phyloP scores from a whole-genome alignment of 176 grass and related monocot genomes.

The Zoysia japonica region DNA sequence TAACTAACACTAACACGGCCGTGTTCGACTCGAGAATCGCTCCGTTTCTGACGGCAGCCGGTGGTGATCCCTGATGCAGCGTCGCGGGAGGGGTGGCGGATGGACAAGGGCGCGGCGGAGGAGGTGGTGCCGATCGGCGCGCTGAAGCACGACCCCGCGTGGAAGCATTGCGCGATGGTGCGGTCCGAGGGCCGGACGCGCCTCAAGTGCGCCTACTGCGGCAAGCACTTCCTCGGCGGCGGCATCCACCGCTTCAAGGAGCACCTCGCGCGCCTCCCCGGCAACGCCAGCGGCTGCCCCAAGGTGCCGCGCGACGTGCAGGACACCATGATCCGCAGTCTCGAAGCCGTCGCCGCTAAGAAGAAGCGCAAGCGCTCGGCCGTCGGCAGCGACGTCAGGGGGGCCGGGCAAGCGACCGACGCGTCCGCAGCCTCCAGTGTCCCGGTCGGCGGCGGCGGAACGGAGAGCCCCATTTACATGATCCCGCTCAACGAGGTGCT shows the following conservation, averaged over 20 bases:
- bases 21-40: not conserved
- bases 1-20: not conserved
- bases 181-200: constrained; percentile 57
- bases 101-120: constrained; percentile 34
- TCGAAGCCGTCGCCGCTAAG: constrained; percentile 62
- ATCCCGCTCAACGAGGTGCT: constrained; percentile 56
- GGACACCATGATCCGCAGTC: constrained; percentile 67
- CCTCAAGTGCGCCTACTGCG: constrained; percentile 86
- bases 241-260: constrained; percentile 99
- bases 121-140: constrained; percentile 66
- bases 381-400: constrained; percentile 38
- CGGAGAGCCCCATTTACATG: constrained; percentile 44
- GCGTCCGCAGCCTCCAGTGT: constrained; percentile 11
- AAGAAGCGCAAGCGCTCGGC: constrained; percentile 58
- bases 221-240: constrained; percentile 83
- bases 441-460: not conserved
- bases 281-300: constrained; percentile 89
- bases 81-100: not conserved
- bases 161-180: constrained; percentile 92
- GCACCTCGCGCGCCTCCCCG: constrained; percentile 85
- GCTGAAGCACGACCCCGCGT: constrained; percentile 92
- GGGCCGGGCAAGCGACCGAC: not conserved
- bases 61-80: constrained; percentile 23
- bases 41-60: not conserved
- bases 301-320: constrained; percentile 75